Conservation (phyloP, 805 yeast species). For the Teunomyces funiuensis region DNA sequence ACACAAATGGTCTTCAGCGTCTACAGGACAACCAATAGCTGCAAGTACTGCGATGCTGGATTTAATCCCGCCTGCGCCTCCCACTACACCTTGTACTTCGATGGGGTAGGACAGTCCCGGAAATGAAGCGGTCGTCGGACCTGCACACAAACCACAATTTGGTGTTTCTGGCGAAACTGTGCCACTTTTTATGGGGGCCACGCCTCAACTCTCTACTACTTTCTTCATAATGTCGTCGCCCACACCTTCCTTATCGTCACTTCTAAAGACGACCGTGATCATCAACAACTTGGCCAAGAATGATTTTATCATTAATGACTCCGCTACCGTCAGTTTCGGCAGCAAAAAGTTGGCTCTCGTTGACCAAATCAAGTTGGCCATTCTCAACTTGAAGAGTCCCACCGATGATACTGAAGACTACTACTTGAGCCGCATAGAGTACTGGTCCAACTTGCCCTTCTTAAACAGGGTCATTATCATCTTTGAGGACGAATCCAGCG, state of each 20-base stretch:
- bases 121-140: no score
- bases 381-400: slow-evolving; percentile 22
- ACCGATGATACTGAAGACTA: slow-evolving; percentile 17
- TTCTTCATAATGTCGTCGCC: slow-evolving; percentile 38
- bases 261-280: slow-evolving; percentile 31
- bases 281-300: slow-evolving; percentile 32
- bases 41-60: slow-evolving; percentile 24
- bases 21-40: slow-evolving; percentile 20
- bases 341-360: slow-evolving; percentile 26
- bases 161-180: background rate
- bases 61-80: slow-evolving; percentile 41
- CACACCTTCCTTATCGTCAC: slow-evolving; percentile 33
- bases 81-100: slow-evolving; percentile 39
- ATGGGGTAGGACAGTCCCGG: slow-evolving; percentile 10
- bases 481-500: slow-evolving; percentile 30
- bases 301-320: slow-evolving; percentile 25
- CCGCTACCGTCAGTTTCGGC: slow-evolving; percentile 3
- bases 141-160: background rate
- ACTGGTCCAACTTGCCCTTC: slow-evolving; percentile 42
- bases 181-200: slow-evolving; percentile 6
- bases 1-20: slow-evolving; percentile 27
- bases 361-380: slow-evolving; percentile 33
- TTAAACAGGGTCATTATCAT: slow-evolving; percentile 38
- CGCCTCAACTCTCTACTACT: background rate
- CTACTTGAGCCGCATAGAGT: slow-evolving; percentile 25